phyloP scores from a whole-genome alignment of 1,284 basidiomycete genomes.

The Taiwanofungus camphoratus region DNA sequence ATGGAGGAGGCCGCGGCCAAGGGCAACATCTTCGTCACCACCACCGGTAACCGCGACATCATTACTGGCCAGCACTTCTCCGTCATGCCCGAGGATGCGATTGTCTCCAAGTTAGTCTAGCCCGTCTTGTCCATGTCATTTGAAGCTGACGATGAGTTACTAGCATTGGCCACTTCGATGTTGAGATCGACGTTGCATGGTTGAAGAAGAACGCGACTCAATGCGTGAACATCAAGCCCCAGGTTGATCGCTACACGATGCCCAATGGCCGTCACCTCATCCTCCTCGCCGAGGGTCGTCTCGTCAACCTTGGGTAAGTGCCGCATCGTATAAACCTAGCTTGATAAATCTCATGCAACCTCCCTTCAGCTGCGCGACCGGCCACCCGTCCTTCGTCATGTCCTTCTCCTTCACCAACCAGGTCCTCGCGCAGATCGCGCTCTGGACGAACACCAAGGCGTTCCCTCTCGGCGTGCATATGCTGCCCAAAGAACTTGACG shows the following conservation, averaged over 20 bases:
- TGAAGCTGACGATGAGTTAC: constrained; percentile 10
- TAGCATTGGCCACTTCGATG: constrained; percentile 98
- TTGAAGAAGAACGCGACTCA: constrained; percentile 90
- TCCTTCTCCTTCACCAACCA: constrained; percentile 99
- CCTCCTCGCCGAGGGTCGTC: constrained; percentile 96
- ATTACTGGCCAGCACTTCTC: constrained; percentile 91
- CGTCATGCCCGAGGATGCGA: constrained; percentile 97
- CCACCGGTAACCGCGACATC: constrained; percentile 98
- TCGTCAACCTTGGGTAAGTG: constrained; percentile 94
- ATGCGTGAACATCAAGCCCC: constrained; percentile 94
- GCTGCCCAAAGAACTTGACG: constrained; percentile 96
- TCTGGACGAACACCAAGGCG: constrained; percentile 88
- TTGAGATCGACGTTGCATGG: constrained; percentile 99
- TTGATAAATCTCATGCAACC: background rate
- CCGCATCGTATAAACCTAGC: too few relatives aligned
- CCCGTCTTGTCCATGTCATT: background rate
- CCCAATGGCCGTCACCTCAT: constrained; percentile 88
- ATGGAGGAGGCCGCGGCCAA: constrained; percentile 96
- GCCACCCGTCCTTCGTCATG: constrained; percentile 98
- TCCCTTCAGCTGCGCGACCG: constrained; percentile 65
- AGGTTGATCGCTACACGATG: constrained; percentile 98
- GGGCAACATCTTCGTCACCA: constrained; percentile 95
- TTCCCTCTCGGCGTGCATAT: constrained; percentile 96
- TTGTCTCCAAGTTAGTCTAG: constrained; percentile 85
- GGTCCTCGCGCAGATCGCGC: constrained; percentile 96